Conservation (phyloP, 306 rosid species). For the Betula pendula region DNA sequence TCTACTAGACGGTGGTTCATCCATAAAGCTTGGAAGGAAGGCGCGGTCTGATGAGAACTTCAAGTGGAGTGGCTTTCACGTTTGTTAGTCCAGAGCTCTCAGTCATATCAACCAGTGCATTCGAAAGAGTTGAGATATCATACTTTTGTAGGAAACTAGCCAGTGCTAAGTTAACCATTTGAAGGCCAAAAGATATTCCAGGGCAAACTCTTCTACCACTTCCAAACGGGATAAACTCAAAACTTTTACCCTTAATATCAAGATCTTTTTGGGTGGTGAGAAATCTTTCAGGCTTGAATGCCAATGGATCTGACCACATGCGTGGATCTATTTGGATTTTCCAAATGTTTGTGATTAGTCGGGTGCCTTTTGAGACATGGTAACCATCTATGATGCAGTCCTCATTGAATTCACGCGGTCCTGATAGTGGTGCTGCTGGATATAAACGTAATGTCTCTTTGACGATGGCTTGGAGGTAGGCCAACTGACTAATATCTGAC, state of each 20-base stretch:
- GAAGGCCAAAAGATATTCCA: constrained; percentile 40
- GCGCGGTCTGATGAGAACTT: constrained; percentile 51
- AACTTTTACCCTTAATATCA: constrained; percentile 47
- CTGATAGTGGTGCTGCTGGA: constrained; percentile 49
- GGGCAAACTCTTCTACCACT: constrained; percentile 64
- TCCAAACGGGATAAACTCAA: constrained; percentile 54
- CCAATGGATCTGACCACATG: constrained; percentile 44
- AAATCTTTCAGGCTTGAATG: constrained; percentile 61
- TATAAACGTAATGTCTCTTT: constrained; percentile 42
- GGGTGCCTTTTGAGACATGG: constrained; percentile 45
- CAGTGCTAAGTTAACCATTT: constrained; percentile 37
- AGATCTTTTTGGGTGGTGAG: constrained; percentile 40
- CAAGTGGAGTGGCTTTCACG: constrained; percentile 48
- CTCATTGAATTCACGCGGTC: constrained; percentile 31
- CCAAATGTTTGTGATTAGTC: constrained; percentile 49
- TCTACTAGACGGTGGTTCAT: background rate
- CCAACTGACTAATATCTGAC: constrained; percentile 43
- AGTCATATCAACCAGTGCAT: constrained; percentile 49
- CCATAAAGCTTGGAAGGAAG: constrained; percentile 26
- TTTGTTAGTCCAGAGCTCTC: constrained; percentile 38
- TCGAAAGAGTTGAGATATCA: constrained; percentile 27
- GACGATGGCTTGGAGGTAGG: constrained; percentile 52
- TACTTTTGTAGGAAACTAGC: constrained; percentile 51
- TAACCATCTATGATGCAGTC: constrained; percentile 47
- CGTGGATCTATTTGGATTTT: constrained; percentile 56